Conservation (phyloP, 352 stramenopile genomes). For the Phytophthora colocasiae region DNA sequence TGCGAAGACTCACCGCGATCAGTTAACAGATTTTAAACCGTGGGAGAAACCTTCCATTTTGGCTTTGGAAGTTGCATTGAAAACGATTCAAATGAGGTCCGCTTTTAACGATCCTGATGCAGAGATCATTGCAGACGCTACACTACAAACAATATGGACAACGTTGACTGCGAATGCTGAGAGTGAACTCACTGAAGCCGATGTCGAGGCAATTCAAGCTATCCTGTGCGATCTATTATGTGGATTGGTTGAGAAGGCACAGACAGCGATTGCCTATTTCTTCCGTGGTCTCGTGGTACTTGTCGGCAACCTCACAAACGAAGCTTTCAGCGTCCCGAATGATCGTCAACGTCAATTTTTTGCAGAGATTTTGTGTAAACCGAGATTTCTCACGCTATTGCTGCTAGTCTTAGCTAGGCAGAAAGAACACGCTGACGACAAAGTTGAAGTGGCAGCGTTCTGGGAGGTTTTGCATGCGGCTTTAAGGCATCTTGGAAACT, state of each 20-base stretch:
- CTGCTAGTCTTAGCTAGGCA: slow-evolving; percentile 26
- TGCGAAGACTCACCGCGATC: slow-evolving; percentile 23
- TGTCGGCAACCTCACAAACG: slow-evolving; percentile 16
- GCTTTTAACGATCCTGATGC: slow-evolving; percentile 31
- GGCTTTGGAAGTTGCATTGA: slow-evolving; percentile 34
- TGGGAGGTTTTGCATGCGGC: slow-evolving; percentile 41
- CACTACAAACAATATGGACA: slow-evolving; percentile 39
- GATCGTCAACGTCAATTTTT: slow-evolving; percentile 26
- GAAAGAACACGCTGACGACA: neutral
- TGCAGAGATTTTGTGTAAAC: slow-evolving; percentile 34
- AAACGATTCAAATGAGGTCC: slow-evolving; percentile 32
- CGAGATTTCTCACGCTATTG: slow-evolving; percentile 33
- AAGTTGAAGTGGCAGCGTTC: slow-evolving; percentile 18
- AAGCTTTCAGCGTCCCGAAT: slow-evolving; percentile 2
- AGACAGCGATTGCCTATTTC: slow-evolving; percentile 23
- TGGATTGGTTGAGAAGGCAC: slow-evolving; percentile 4
- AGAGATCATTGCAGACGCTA: slow-evolving; percentile 34
- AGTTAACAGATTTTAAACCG: slow-evolving; percentile 17
- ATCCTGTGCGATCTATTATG: slow-evolving; percentile 36
- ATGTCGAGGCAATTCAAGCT: slow-evolving; percentile 28
- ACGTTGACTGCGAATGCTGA: slow-evolving; percentile 4
- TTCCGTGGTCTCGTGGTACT: slow-evolving; percentile 31
- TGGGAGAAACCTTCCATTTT: slow-evolving; percentile 21
- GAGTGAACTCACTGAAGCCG: slow-evolving; percentile 8
- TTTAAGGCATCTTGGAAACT: slow-evolving; percentile 30